Conservation (phyloP, 345 rosid species). For the Noccaea bulbosa region DNA sequence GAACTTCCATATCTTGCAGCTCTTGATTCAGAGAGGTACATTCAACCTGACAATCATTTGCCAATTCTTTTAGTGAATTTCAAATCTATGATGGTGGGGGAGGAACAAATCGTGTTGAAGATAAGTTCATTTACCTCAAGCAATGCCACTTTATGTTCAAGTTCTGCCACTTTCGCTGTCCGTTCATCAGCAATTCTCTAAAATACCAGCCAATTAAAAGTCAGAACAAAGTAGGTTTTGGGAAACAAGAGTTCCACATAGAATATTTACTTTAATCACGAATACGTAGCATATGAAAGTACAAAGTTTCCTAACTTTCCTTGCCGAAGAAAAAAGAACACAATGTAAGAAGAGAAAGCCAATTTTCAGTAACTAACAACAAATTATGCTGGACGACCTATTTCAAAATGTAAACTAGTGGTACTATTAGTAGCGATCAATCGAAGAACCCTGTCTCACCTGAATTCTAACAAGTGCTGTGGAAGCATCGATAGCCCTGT, state of each 20-base stretch:
- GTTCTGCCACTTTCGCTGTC: conserved; percentile 79
- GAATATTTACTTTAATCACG: not conserved
- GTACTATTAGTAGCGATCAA: not conserved
- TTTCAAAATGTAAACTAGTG: conserved; percentile 24
- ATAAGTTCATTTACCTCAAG: conserved; percentile 68
- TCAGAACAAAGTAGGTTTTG: conserved; percentile 23
- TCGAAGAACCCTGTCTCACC: conserved; percentile 55
- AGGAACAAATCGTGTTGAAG: conserved; percentile 12
- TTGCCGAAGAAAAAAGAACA: not conserved
- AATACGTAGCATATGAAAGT: conserved; percentile 15
- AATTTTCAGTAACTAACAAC: conserved; percentile 18
- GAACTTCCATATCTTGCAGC: conserved; percentile 90
- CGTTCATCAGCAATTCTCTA: conserved; percentile 96
- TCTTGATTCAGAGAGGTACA: conserved; percentile 89
- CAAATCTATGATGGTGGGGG: conserved; percentile 12
- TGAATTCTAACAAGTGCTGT: conserved; percentile 94
- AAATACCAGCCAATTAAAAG: conserved; percentile 25
- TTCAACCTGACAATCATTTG: conserved; percentile 66
- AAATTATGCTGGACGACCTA: conserved; percentile 26
- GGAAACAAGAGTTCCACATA: conserved; percentile 26
- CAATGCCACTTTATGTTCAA: conserved; percentile 92
- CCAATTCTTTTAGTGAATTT: conserved; percentile 32
- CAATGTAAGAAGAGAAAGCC: conserved; percentile 15
- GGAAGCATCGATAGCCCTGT: conserved; percentile 90
- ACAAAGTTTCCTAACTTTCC: conserved; percentile 25